These are phyloP conservation scores for Kodamaea restingae DNA, from an alignment of 805 yeast genomes.

Conservation along the genomic window DNA sequence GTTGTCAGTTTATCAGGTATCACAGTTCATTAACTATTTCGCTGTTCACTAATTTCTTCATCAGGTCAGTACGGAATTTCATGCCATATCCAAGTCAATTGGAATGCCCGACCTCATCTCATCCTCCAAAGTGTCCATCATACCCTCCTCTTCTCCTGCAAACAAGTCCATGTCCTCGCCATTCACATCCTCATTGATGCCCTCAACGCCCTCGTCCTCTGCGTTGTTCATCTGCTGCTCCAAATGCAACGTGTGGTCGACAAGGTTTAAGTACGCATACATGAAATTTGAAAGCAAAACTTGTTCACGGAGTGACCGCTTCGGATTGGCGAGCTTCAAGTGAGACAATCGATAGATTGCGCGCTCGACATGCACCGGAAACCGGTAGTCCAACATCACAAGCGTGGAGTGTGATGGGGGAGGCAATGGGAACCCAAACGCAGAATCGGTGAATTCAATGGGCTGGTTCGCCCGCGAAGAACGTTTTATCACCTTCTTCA, in stretches of 20 bases:
- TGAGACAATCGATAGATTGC: conserved; percentile 93
- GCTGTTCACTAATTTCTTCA: too few species aligned
- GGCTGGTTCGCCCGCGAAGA: conserved; percentile 44
- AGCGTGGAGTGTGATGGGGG: conserved; percentile 73
- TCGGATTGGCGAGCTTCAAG: conserved; percentile 89
- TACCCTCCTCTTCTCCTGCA: conserved; percentile 9
- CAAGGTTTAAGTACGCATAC: conserved; percentile 94
- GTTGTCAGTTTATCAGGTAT: too few species aligned
- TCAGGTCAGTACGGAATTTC: too few species aligned
- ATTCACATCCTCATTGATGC: conserved; percentile 6
- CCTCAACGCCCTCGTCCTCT: conserved; percentile 6
- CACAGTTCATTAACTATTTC: too few species aligned
- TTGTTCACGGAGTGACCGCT: conserved; percentile 86
- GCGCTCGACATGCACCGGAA: conserved; percentile 92
- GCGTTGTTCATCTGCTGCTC: conserved; percentile 48
- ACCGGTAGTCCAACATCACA: conserved; percentile 77
- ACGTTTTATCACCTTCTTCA: conserved; percentile 39
- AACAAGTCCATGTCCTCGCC: conserved; percentile 10
- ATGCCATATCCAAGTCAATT: conserved; percentile 20
- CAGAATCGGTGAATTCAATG: conserved; percentile 61
- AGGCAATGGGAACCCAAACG: conserved; percentile 84
- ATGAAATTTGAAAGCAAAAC: conserved; percentile 91
- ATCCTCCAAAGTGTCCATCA: conserved; percentile 6
- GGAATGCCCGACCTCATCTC: conserved; percentile 10
- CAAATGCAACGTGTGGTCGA: conserved; percentile 81